These are phyloP conservation scores for Magnusiomyces magnusii DNA, from an alignment of 1,139 yeast genomes.

Conservation along the genomic window DNA sequence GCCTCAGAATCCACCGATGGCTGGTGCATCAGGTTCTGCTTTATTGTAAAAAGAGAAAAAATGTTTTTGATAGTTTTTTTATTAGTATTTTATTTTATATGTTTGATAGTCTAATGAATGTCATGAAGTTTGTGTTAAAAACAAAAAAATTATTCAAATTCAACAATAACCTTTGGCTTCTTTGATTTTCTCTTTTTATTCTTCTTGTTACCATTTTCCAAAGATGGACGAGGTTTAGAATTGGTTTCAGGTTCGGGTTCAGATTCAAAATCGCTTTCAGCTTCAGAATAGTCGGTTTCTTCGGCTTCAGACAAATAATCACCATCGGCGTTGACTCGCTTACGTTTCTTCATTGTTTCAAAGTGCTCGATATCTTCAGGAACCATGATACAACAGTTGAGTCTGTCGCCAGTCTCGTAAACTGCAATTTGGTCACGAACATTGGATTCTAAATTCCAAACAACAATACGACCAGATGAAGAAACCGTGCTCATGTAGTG, in stretches of 20 bases:
- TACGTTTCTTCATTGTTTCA: conserved; percentile 63
- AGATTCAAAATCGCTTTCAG: conserved; percentile 36
- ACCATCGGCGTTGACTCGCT: conserved; percentile 19
- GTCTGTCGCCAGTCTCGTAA: conserved; percentile 85
- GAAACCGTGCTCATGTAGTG: conserved; percentile 64
- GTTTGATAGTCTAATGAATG: background rate
- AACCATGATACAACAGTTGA: conserved; percentile 76
- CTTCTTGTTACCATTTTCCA: conserved; percentile 32
- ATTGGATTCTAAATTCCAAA: conserved; percentile 64
- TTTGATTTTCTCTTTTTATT: conserved; percentile 38
- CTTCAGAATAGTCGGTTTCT: conserved; percentile 47
- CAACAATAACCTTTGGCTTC: conserved; percentile 12
- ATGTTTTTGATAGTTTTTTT: background rate
- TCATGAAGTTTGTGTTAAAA: background rate
- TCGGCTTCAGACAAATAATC: conserved; percentile 43
- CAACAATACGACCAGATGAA: conserved; percentile 89
- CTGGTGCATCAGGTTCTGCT: conserved; percentile 7
- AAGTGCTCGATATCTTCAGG: conserved; percentile 72
- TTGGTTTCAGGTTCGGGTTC: conserved; percentile 37
- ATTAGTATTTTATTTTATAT: background rate
- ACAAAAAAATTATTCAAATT: conserved; percentile 10
- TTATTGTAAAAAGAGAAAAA: conserved; percentile 3
- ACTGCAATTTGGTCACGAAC: conserved; percentile 77
- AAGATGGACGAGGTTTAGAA: conserved; percentile 3
- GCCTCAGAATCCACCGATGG: conserved; percentile 5